Evolutionary conservation across 148 eudicot species (phyloP).

Genomic region (Rhododendron kiyosumense): DNA sequence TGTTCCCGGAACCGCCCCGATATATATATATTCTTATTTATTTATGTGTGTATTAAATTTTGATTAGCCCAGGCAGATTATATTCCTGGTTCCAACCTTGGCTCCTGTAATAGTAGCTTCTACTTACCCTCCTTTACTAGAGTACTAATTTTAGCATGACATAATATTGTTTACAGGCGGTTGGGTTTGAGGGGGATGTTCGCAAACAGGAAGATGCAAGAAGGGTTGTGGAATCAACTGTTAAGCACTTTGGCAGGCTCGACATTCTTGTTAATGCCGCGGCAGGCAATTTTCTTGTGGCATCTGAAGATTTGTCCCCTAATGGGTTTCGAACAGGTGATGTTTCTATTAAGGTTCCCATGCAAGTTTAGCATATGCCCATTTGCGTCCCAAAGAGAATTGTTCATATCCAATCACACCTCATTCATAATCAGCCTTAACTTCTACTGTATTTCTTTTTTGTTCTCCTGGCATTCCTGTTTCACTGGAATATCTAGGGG

Average conservation of each 20-base stretch:
- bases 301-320: constrained; percentile 88
- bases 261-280: constrained; percentile 99
- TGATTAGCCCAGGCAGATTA: too few relatives aligned
- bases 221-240: constrained; percentile 79
- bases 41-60: too few relatives aligned
- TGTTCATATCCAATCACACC: neutral
- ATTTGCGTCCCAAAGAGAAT: neutral
- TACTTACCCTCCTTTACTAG: neutral
- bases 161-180: constrained; percentile 37
- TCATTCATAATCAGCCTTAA: constrained; percentile 5
- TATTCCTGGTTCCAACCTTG: too few relatives aligned
- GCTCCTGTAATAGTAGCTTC: neutral
- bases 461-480: neutral
- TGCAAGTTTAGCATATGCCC: neutral
- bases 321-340: constrained; percentile 96
- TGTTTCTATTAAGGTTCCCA: neutral
- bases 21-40: too few relatives aligned
- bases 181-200: constrained; percentile 92
- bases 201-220: constrained; percentile 78
- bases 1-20: too few relatives aligned
- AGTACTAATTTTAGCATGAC: neutral
- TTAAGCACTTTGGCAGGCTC: constrained; percentile 67
- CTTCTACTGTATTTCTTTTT: neutral
- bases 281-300: constrained; percentile 89
- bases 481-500: neutral